Base-by-base conservation (phyloP, 1,284 basidiomycete species). In the Coniferiporia sulphurascens region DNA sequence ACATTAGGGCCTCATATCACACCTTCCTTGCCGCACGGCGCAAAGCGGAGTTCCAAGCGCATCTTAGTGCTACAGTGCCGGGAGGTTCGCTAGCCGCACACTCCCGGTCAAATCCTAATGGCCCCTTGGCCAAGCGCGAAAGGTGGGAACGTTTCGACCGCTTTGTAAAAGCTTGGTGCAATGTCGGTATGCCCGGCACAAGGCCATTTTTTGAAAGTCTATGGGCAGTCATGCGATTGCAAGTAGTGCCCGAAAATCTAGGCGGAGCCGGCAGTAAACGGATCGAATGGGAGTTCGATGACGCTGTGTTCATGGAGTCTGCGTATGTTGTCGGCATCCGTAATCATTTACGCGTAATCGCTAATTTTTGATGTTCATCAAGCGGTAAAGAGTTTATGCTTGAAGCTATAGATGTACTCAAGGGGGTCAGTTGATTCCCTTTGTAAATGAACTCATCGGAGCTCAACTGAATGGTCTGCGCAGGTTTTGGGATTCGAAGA, bases 321-420 rank as follows among this genome's bases (percentile, higher is more conserved):
- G 89, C 86, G 88, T 89, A 77, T 78, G 88, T 81, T 59, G 43
- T 55, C 52, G 56, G 58, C 60, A 56, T 59, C 61, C 58, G 56
- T 32, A 49, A 43, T 62, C 65, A 67, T 63, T 49, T 32, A 15
- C 32, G 19, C 32, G 6, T 9, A 54, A 27, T 60, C 35, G 48
- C 63, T 56, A 22, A 54, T 32, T 55, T 63, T 64, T 63, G 65
- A 61, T 67, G 55, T 12, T 60, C 57, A 13, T 64, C 61, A 71
- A 91, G 89, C 69, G 89, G 89, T 61, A 90, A 89, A 73, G 84
- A 89, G 65, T 90, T 91, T 68, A 91, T 91, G 86, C 76, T 87
- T 48, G 89, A 91, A 72, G 87, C 87, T 13, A 84, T 91, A 60
- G 85, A 90, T 66, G 74, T 90, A 52, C 82, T 91, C 65, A 91